A percentile compares a stretch with the other conserved stretches of the same genome.
These are phyloP conservation scores for Gomphus bonarii DNA, from an alignment of 1,284 basidiomycete genomes.

Conservation along the genomic window DNA sequence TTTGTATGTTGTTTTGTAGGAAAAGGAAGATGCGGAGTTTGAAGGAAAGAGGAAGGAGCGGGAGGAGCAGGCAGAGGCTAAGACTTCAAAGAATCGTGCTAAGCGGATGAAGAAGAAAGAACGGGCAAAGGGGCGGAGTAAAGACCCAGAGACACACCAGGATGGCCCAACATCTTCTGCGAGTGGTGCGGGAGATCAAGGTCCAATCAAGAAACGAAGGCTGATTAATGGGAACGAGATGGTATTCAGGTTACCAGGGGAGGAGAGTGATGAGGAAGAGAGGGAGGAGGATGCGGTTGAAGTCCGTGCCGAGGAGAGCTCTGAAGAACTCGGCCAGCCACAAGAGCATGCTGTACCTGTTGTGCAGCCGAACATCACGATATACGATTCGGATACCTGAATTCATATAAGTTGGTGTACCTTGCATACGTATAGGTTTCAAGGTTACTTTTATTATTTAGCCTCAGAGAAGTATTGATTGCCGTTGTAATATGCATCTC, in stretches of 20 bases:
- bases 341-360: background rate
- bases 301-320: background rate
- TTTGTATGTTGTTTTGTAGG: constrained; percentile 31
- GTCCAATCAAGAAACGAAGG: constrained; percentile 37
- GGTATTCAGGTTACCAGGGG: constrained; percentile 44
- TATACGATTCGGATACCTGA: constrained; percentile 7
- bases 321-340: background rate
- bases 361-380: constrained; percentile 3
- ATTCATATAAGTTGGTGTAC: background rate
- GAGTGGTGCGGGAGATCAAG: constrained; percentile 10
- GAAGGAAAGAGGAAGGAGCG: constrained; percentile 52
- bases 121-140: constrained; percentile 38
- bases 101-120: constrained; percentile 88
- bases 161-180: constrained; percentile 6
- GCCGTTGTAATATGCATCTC: background rate
- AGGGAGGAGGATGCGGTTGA: constrained; percentile 14
- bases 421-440: background rate
- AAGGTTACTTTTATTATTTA: background rate
- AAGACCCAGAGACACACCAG: constrained; percentile 13
- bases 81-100: constrained; percentile 87
- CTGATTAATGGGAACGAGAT: constrained; percentile 50
- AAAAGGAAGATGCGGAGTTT: constrained; percentile 55
- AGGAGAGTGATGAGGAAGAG: constrained; percentile 30
- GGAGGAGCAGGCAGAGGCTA: constrained; percentile 63
- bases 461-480: background rate